phyloP scores from a whole-genome alignment of 306 rosid species.

The Prunus padus region DNA sequence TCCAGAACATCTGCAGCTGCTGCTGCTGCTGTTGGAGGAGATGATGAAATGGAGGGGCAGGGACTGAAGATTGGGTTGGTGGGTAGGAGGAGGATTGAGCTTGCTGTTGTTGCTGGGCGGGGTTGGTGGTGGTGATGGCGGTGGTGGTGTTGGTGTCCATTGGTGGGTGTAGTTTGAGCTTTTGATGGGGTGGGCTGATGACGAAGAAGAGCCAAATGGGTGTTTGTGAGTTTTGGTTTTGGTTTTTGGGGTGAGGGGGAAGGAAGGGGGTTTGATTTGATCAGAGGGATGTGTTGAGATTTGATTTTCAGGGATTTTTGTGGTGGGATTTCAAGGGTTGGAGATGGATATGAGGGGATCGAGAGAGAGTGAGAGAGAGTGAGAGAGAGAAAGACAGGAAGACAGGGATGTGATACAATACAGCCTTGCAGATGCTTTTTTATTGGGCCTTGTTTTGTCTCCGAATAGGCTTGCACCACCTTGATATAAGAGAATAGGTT shows the following conservation, averaged over 20 bases:
- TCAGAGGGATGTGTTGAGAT: slow-evolving; percentile 9
- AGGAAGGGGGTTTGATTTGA: slow-evolving; percentile 7
- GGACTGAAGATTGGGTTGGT: slow-evolving; percentile 37
- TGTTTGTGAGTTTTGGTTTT: background rate
- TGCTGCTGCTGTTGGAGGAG: slow-evolving; percentile 91
- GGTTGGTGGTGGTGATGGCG: background rate
- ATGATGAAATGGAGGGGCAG: slow-evolving; percentile 67
- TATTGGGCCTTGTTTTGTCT: background rate
- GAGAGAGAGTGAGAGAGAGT: background rate
- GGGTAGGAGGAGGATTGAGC: slow-evolving; percentile 34
- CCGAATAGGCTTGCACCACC: background rate
- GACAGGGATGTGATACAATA: slow-evolving; percentile 18
- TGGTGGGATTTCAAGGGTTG: slow-evolving; percentile 18
- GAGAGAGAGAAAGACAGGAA: background rate
- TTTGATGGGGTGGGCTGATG: background rate
- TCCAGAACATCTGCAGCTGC: slow-evolving; percentile 95
- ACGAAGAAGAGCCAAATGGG: background rate
- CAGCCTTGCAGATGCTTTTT: slow-evolving; percentile 8
- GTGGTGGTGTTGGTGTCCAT: slow-evolving; percentile 2
- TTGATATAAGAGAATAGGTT: too few species aligned
- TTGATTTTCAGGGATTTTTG: background rate
- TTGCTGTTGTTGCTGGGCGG: slow-evolving; percentile 3
- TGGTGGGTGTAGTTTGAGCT: background rate
- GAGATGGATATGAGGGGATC: slow-evolving; percentile 1
- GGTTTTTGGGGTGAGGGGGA: background rate